Evolutionary conservation across 768 basidiomycete genomes (phyloP).

Genomic region (Suillus sp.): DNA sequence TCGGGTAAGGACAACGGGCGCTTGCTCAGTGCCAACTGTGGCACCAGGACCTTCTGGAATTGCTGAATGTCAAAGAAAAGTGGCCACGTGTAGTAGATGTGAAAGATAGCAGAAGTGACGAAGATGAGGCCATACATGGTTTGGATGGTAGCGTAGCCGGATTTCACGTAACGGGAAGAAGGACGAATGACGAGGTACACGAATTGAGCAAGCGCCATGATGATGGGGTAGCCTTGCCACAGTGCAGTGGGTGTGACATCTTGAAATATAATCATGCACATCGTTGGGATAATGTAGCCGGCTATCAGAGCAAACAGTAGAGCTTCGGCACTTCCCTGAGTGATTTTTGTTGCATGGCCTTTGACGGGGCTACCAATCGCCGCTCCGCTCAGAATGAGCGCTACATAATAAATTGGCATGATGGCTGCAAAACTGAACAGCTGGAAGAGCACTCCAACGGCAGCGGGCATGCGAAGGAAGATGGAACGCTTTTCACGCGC

Average conservation of each 20-base stretch:
- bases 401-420: constrained; percentile 51
- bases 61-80: constrained; percentile 10
- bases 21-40: constrained; percentile 9
- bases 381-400: constrained; percentile 44
- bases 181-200: constrained; percentile 43
- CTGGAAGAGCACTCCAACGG: constrained; percentile 46
- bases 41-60: constrained; percentile 20
- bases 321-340: constrained; percentile 52
- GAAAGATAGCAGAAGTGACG: constrained; percentile 25
- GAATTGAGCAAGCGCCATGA: constrained; percentile 42
- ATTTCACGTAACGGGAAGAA: constrained; percentile 19
- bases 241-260: constrained; percentile 49
- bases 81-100: constrained; percentile 30
- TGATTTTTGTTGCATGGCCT: constrained; percentile 30
- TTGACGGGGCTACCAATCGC: constrained; percentile 17
- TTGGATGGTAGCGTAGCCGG: constrained; percentile 26
- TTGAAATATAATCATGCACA: constrained; percentile 44
- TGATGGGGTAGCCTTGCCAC: constrained; percentile 58
- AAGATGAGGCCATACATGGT: constrained; percentile 19
- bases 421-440: constrained; percentile 43
- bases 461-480: constrained; percentile 43
- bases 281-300: constrained; percentile 49
- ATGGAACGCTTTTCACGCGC: constrained; percentile 39
- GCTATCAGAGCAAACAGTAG: constrained; percentile 49
- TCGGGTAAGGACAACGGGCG: constrained; percentile 12